Evolutionary conservation across 2,329 filamentous ascomycete species (phyloP).

Genomic region (Phaeosphaeriaceae sp.): DNA sequence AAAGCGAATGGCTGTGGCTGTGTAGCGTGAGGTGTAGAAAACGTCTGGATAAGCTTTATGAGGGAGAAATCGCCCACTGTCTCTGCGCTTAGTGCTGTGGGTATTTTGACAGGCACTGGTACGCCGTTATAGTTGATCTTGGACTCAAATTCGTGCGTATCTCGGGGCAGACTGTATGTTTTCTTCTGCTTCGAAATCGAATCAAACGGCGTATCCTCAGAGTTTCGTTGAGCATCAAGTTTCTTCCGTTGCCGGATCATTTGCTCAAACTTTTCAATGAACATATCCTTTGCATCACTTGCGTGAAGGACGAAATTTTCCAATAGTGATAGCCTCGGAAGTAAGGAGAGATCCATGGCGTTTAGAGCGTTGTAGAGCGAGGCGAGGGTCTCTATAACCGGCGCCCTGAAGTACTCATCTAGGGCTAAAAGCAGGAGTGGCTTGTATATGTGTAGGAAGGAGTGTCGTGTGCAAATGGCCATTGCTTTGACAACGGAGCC

Average conservation of each 20-base stretch:
- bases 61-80: slow-evolving; percentile 97
- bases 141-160: slow-evolving; percentile 97
- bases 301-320: slow-evolving; percentile 87
- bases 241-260: slow-evolving; percentile 85
- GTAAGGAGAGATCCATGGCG: slow-evolving; percentile 91
- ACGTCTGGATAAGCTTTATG: slow-evolving; percentile 95
- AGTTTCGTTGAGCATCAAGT: slow-evolving; percentile 60
- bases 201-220: slow-evolving; percentile 44
- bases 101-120: slow-evolving; percentile 94
- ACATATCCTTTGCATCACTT: slow-evolving; percentile 93
- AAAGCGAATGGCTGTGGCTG: slow-evolving; percentile 82
- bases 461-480: slow-evolving; percentile 97
- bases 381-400: slow-evolving; percentile 84
- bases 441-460: slow-evolving; percentile 99
- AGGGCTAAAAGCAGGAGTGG: slow-evolving; percentile 87
- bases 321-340: slow-evolving; percentile 82
- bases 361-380: slow-evolving; percentile 93
- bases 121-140: slow-evolving; percentile 96
- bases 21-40: slow-evolving; percentile 81
- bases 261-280: slow-evolving; percentile 95
- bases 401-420: slow-evolving; percentile 96
- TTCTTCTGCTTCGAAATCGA: slow-evolving; percentile 58
- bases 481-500: slow-evolving; percentile 97
- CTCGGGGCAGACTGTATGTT: slow-evolving; percentile 79
- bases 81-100: slow-evolving; percentile 90